Evolutionary conservation across 2,329 filamentous ascomycete species (phyloP), one percentile per base, ranked within the genome.

Genomic region (Coleophoma eucalyptorum): DNA sequence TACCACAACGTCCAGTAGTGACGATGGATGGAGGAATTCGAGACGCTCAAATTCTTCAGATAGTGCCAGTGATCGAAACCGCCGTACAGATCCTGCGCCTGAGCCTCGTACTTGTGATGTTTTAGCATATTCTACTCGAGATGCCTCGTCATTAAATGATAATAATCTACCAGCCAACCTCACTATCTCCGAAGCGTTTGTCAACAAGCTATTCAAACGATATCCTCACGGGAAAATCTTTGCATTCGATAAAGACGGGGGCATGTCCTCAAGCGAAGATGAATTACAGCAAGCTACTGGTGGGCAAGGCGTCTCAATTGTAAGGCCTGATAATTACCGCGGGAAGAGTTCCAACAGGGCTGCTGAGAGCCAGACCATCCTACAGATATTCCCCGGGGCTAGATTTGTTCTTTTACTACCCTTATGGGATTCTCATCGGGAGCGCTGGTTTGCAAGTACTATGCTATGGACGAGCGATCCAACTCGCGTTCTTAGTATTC

Each of bases 371-470:
- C 6, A 34, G 7, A 13, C 46, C 15, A 42, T 48, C 15, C 35
- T 48, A n/a, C 19, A 42, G 15, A 48, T 40, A 32, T 40, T 21
- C 31, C 40, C 40, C 5, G 48, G 38, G 20, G 34, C 31, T 13
- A 20, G 46, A 6, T 48, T 32, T 6, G 65, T 80, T 0, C 71
- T 71, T 0, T 69, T 78, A 35, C 64, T 78, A 1, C 77, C 77
- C 0, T 57, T 79, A 0, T 79, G 75, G 74, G 73, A 78, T 48
- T 55, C 68, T 0, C 63, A 68, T 7, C 68, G 66, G 50, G 69
- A 77, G 32, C 64, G 74, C 12, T 78, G 74, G 72, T 78, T 72
- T 51, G 71, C 76, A 0, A 75, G 72, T 1, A 72, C 72, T 5
- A 75, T 82, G 40, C 63, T 73, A 4, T 79, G 78, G 67, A 78